Conservation (phyloP, 805 yeast species). For the Starmerella powellii region DNA sequence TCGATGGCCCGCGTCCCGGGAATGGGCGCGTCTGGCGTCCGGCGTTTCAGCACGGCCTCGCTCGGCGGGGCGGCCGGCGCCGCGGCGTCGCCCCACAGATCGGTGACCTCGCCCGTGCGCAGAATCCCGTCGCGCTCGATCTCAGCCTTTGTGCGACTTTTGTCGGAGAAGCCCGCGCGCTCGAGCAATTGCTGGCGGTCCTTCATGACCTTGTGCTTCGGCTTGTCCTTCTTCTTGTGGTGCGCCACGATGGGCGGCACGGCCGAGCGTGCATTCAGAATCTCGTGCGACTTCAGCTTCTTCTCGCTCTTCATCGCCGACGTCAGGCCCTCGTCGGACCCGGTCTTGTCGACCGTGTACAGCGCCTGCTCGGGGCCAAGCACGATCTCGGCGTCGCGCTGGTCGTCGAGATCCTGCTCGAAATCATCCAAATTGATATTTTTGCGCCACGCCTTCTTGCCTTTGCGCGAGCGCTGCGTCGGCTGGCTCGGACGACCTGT, state of each 20-base stretch:
- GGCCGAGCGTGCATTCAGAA: slow-evolving; percentile 65
- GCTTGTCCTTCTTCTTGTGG: slow-evolving; percentile 27
- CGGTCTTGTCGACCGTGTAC: slow-evolving; percentile 57
- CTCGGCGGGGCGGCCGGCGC: neutral
- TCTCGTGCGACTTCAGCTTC: slow-evolving; percentile 51
- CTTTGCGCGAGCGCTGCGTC: slow-evolving; percentile 75
- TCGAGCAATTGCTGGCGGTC: slow-evolving; percentile 13
- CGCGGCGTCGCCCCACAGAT: slow-evolving; percentile 52
- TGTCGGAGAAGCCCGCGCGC: slow-evolving; percentile 16
- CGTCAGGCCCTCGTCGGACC: slow-evolving; percentile 37
- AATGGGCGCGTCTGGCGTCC: slow-evolving; percentile 21
- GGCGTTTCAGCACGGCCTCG: slow-evolving; percentile 19
- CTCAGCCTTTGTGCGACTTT: slow-evolving; percentile 22
- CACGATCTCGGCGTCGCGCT: slow-evolving; percentile 43
- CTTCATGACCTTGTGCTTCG: slow-evolving; percentile 24
- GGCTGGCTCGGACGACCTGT: slow-evolving; percentile 36
- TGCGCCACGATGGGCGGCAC: slow-evolving; percentile 47
- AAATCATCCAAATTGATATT: slow-evolving; percentile 79
- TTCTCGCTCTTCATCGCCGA: slow-evolving; percentile 32
- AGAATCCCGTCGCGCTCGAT: slow-evolving; percentile 56
- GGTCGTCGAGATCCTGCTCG: slow-evolving; percentile 54
- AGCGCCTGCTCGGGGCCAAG: slow-evolving; percentile 35
- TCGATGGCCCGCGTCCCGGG: slow-evolving; percentile 26
- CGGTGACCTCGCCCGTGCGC: slow-evolving; percentile 37
- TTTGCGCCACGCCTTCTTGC: slow-evolving; percentile 86